phyloP scores from a whole-genome alignment of 306 rosid species.

The Nissolia schottii region DNA sequence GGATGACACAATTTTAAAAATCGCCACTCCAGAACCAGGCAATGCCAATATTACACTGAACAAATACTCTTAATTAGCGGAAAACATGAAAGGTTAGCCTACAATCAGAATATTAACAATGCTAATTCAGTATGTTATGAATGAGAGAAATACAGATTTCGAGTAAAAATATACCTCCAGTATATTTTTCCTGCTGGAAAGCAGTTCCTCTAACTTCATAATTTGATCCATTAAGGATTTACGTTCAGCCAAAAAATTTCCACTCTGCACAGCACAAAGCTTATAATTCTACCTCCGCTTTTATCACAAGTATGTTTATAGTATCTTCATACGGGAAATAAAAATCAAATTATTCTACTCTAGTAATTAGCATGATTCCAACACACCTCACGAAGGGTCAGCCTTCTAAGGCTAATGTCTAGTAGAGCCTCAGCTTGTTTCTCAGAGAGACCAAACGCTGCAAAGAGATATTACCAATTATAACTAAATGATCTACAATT shows the following conservation, averaged over 20 bases:
- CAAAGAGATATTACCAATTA: conserved; percentile 6
- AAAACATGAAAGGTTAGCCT: neutral
- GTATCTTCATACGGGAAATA: no score
- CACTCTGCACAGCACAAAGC: conserved; percentile 56
- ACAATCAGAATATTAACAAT: neutral
- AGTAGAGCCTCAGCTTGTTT: conserved; percentile 96
- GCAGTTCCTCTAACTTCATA: conserved; percentile 74
- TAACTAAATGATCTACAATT: neutral
- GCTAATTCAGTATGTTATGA: neutral
- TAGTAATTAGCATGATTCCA: conserved; percentile 8
- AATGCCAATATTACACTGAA: neutral
- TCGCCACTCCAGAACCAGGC: neutral
- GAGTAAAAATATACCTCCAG: conserved; percentile 54
- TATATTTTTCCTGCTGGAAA: conserved; percentile 72
- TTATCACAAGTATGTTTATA: neutral
- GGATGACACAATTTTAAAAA: neutral
- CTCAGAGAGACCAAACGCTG: conserved; percentile 81
- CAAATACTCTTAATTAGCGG: neutral
- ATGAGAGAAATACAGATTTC: neutral
- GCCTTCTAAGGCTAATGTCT: conserved; percentile 86
- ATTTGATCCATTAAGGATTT: conserved; percentile 68
- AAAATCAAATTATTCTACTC: conserved; percentile 1
- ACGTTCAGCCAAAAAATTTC: conserved; percentile 65
- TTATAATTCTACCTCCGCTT: neutral
- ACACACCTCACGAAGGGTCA: conserved; percentile 78